Conservation (phyloP, 108 stramenopile species). For the Parmales sp. region DNA sequence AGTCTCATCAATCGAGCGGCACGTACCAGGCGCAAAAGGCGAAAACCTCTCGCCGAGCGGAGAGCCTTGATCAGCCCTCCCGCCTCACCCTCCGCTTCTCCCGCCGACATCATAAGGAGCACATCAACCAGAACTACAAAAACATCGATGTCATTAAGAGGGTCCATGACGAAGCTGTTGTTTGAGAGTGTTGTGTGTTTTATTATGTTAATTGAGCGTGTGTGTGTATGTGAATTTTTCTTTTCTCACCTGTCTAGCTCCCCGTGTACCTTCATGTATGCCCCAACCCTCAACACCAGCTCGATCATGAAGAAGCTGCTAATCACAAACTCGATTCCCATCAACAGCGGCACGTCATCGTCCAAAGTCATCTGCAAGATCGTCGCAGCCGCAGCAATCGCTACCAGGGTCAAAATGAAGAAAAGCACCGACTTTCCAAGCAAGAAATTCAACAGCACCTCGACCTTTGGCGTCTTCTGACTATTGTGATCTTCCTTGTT, state of each 20-base stretch:
- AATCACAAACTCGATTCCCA: neutral
- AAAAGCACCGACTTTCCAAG: neutral
- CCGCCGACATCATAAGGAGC: neutral
- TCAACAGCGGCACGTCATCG: neutral
- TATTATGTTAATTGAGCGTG: too few relatives aligned
- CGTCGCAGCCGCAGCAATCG: neutral
- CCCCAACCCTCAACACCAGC: neutral
- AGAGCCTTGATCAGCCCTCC: constrained; percentile 7
- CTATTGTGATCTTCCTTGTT: neutral
- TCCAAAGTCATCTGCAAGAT: neutral
- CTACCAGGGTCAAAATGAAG: neutral
- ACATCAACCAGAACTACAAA: neutral
- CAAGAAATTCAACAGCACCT: neutral
- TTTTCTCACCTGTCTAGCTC: too few relatives aligned
- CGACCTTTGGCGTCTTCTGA: neutral
- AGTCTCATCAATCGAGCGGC: neutral
- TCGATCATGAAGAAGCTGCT: neutral
- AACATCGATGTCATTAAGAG: neutral
- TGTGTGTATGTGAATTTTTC: too few relatives aligned
- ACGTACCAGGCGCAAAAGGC: neutral
- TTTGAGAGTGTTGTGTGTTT: too few relatives aligned
- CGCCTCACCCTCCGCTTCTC: neutral
- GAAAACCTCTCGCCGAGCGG: neutral
- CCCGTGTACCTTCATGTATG: neutral
- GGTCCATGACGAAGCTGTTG: neutral